Percentiles rank a stretch among this genome's conserved stretches.
These are phyloP conservation scores for Proliferodiscus dingleyae DNA, from an alignment of 2,329 filamentous ascomycete species.

Conservation along the genomic window DNA sequence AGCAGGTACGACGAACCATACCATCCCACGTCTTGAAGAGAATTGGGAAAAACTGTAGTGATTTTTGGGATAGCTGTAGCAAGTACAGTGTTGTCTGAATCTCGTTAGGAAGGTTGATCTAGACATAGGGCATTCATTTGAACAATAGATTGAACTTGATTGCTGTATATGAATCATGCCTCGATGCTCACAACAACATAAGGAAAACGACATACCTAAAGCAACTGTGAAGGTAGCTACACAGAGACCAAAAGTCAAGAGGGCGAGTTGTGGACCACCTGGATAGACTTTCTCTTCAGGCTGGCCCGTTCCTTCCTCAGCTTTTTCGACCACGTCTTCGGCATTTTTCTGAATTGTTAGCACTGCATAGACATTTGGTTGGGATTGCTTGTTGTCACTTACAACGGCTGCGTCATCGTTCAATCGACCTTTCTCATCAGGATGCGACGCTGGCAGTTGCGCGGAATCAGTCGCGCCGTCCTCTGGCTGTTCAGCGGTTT, in stretches of 20 bases:
- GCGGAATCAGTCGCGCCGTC: conserved; percentile 11
- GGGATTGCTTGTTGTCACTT: neutral
- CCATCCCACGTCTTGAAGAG: conserved; percentile 37
- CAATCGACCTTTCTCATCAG: conserved; percentile 5
- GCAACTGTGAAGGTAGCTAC: conserved; percentile 45
- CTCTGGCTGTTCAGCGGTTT: conserved; percentile 14
- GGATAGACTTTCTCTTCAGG: conserved; percentile 19
- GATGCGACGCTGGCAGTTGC: conserved; percentile 1
- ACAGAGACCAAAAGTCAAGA: conserved; percentile 44
- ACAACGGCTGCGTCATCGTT: conserved; percentile 1
- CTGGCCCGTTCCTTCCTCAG: conserved; percentile 13
- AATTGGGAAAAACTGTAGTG: conserved; percentile 35
- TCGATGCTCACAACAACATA: too few species aligned
- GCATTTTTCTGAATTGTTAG: conserved; percentile 5
- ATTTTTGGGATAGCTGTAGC: conserved; percentile 40
- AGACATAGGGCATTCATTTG: too few species aligned
- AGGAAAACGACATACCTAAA: conserved; percentile 33
- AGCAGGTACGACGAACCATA: conserved; percentile 33
- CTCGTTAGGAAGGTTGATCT: too few species aligned
- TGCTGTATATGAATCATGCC: too few species aligned
- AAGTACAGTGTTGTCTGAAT: conserved; percentile 34
- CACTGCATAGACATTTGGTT: neutral
- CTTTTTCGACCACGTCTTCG: conserved; percentile 9
- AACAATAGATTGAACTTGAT: too few species aligned
- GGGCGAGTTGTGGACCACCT: conserved; percentile 25